Percentiles rank a stretch among this genome's conserved stretches.
Evolutionary conservation across 225 moss, liverwort and hornwort species (phyloP).

Genomic region (Pleurozium schreberi): DNA sequence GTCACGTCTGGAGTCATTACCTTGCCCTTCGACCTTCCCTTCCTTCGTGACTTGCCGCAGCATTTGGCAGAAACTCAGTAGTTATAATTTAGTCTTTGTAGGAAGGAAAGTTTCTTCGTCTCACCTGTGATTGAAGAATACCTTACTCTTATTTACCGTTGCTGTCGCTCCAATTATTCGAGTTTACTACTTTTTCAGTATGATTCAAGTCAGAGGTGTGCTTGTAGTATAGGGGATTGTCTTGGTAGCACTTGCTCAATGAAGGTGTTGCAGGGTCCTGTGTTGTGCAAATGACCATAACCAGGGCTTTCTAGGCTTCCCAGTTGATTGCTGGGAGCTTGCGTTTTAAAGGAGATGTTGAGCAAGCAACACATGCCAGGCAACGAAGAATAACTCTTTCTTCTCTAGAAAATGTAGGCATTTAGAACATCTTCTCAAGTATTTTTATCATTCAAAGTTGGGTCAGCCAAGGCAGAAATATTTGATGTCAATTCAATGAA

Average conservation of each 20-base stretch:
- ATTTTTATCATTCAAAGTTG: background rate
- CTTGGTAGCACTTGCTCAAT: background rate
- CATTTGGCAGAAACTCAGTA: slow-evolving; percentile 16
- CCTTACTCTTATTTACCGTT: background rate
- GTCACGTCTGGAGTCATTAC: slow-evolving; percentile 25
- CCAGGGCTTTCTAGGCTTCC: background rate
- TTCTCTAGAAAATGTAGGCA: background rate
- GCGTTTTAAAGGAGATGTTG: background rate
- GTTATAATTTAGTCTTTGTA: background rate
- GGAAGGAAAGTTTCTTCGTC: background rate
- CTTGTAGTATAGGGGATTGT: background rate
- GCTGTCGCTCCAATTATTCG: background rate
- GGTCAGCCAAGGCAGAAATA: no score
- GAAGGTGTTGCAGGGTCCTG: background rate
- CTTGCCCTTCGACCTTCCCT: slow-evolving; percentile 37
- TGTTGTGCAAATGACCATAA: background rate
- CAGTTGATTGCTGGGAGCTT: background rate
- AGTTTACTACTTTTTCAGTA: background rate
- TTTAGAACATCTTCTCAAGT: background rate
- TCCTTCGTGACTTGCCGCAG: slow-evolving; percentile 12
- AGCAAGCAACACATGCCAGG: background rate
- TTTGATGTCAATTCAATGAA: background rate
- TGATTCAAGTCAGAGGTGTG: background rate
- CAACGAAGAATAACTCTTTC: background rate
- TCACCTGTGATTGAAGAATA: background rate